Conservation (phyloP, 331 rosid genomes). For the Pyrus hybrid region DNA sequence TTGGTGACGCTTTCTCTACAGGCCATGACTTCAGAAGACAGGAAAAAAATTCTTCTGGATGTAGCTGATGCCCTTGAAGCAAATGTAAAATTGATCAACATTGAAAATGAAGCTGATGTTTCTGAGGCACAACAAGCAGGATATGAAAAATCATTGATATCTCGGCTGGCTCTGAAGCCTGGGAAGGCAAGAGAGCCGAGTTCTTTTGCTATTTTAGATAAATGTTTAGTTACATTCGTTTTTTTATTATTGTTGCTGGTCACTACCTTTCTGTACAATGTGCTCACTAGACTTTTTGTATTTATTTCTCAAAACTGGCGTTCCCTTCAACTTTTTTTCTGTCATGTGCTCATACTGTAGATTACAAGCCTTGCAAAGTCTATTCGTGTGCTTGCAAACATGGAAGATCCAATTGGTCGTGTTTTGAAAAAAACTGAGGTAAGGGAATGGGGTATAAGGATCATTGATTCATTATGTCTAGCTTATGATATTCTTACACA, state of each 20-base stretch:
- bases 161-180: constrained; percentile 74
- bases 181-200: constrained; percentile 53
- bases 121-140: constrained; percentile 66
- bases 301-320: not conserved
- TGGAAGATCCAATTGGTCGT: constrained; percentile 93
- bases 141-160: constrained; percentile 70
- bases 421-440: constrained; percentile 81
- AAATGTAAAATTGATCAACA: constrained; percentile 45
- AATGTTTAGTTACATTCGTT: not conserved
- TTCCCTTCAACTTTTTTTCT: constrained; percentile 8
- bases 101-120: constrained; percentile 87
- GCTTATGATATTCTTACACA: constrained; percentile 1
- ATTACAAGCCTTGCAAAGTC: constrained; percentile 75
- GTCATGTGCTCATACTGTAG: constrained; percentile 32
- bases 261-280: not conserved
- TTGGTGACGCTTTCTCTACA: constrained; percentile 22
- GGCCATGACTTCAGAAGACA: constrained; percentile 73
- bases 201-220: constrained; percentile 1
- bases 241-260: not conserved
- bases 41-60: constrained; percentile 70
- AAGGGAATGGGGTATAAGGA: constrained; percentile 1
- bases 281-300: not conserved
- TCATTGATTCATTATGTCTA: not conserved
- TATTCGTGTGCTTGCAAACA: constrained; percentile 70
- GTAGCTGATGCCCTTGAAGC: constrained; percentile 88